Conservation (phyloP, 2,329 filamentous ascomycete species). For the Apiospora malaysiana region DNA sequence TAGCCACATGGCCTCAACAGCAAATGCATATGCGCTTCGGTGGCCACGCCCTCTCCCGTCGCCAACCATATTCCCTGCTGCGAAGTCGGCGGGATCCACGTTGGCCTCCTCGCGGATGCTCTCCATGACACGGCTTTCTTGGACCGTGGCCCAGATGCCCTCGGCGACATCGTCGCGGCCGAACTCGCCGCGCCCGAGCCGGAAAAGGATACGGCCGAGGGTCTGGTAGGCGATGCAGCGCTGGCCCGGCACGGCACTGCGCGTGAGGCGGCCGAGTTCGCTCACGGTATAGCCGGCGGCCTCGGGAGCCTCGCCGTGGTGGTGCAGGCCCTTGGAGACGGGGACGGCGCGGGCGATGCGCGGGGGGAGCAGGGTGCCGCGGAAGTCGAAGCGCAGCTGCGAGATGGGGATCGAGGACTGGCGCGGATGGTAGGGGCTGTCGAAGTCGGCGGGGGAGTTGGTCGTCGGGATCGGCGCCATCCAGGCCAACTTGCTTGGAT, state of each 20-base stretch:
- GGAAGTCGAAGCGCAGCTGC: slow-evolving; percentile 87
- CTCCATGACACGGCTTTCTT: slow-evolving; percentile 78
- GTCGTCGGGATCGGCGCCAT: slow-evolving; percentile 76
- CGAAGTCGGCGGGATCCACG: slow-evolving; percentile 45
- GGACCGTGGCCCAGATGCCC: slow-evolving; percentile 82
- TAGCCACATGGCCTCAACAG: slow-evolving; percentile 88
- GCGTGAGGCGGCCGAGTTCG: slow-evolving; percentile 80
- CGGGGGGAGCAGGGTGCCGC: slow-evolving; percentile 80
- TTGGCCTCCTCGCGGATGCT: slow-evolving; percentile 78
- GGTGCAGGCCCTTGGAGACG: slow-evolving; percentile 81
- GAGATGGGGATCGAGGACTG: slow-evolving; percentile 74
- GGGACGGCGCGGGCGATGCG: slow-evolving; percentile 76
- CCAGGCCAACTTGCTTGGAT: slow-evolving; percentile 88
- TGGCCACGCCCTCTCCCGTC: slow-evolving; percentile 65
- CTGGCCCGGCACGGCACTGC: slow-evolving; percentile 84
- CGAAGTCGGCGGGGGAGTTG: slow-evolving; percentile 67
- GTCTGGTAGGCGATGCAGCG: slow-evolving; percentile 92
- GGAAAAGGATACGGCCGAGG: slow-evolving; percentile 81
- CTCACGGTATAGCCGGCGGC: slow-evolving; percentile 92
- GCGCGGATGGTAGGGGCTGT: slow-evolving; percentile 82
- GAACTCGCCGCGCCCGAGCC: slow-evolving; percentile 76
- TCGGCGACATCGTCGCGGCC: slow-evolving; percentile 68
- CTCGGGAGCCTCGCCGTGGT: slow-evolving; percentile 91
- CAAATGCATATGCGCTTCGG: slow-evolving; percentile 81
- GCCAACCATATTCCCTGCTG: not conserved